Evolutionary conservation across 345 rosid genomes (phyloP).

Genomic region (Brassica carinata): DNA sequence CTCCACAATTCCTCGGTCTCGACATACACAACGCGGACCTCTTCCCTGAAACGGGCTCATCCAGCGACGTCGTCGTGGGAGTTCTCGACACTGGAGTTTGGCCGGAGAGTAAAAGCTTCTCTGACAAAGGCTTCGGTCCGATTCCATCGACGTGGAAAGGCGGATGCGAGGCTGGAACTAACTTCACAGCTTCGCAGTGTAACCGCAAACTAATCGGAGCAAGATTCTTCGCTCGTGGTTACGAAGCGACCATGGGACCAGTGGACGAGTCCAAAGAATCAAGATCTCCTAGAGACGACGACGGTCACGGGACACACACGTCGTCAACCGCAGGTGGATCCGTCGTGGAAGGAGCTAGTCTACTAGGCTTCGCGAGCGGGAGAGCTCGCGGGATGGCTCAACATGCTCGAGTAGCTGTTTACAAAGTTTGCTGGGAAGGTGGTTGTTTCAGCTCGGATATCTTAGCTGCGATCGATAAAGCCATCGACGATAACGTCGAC

Average conservation of each 20-base stretch:
- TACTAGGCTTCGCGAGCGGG: conserved; percentile 64
- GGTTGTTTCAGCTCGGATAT: conserved; percentile 67
- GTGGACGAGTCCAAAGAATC: conserved; percentile 58
- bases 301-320: conserved; percentile 75
- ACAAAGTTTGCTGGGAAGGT: conserved; percentile 59
- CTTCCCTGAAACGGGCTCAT: conserved; percentile 40
- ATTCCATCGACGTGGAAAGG: conserved; percentile 63
- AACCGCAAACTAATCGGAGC: conserved; percentile 70
- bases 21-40: conserved; percentile 32
- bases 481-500: conserved; percentile 56
- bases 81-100: conserved; percentile 64
- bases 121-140: conserved; percentile 53
- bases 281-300: conserved; percentile 60
- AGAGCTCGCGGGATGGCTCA: conserved; percentile 71
- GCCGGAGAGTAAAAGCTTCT: conserved; percentile 62
- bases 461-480: conserved; percentile 58
- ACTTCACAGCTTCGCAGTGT: conserved; percentile 49
- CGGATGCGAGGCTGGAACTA: conserved; percentile 58
- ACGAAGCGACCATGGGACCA: conserved; percentile 57
- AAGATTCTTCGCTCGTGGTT: conserved; percentile 53
- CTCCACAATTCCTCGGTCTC: conserved; percentile 68
- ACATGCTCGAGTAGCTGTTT: conserved; percentile 58
- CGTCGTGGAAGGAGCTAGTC: conserved; percentile 56
- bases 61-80: conserved; percentile 52
- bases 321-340: conserved; percentile 77